Conservation (phyloP, 2,329 filamentous ascomycete genomes). For the Cephalotrichum gorgonifer region DNA sequence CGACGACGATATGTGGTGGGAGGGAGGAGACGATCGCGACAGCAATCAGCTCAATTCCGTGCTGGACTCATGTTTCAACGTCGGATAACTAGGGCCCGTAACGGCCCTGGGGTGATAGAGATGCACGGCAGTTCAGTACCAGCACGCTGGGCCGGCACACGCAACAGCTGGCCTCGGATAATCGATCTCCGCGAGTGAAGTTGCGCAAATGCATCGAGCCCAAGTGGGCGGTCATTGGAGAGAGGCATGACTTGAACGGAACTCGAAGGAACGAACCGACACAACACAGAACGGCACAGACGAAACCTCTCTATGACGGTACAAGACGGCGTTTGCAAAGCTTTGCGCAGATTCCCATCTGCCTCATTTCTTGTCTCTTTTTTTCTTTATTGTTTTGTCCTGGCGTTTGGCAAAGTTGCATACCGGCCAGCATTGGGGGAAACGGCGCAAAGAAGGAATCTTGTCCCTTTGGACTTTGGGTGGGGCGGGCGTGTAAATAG, state of each 20-base stretch:
- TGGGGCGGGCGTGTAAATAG: no score
- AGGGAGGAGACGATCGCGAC: slow-evolving; percentile 44
- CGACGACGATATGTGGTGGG: slow-evolving; percentile 50
- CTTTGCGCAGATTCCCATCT: background rate
- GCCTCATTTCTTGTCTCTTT: background rate
- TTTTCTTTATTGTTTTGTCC: background rate
- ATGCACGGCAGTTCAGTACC: background rate
- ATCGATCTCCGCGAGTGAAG: no score
- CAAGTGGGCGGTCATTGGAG: no score
- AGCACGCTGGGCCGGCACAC: background rate
- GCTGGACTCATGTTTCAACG: slow-evolving; percentile 45
- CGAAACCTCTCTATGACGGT: slow-evolving; percentile 1
- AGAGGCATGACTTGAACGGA: no score
- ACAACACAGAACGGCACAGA: background rate
- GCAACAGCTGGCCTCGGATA: no score
- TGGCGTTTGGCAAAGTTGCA: background rate
- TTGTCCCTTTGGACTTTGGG: no score
- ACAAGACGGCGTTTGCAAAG: slow-evolving; percentile 3
- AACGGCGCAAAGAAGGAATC: background rate
- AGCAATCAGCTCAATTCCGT: slow-evolving; percentile 42
- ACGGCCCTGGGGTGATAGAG: slow-evolving; percentile 1
- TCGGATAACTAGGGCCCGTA: slow-evolving; percentile 18
- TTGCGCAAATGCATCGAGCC: no score
- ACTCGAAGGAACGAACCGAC: background rate
- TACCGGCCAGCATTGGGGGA: background rate